Evolutionary conservation across 2,329 filamentous ascomycete genomes (phyloP), one percentile per base, ranked within the genome.

Genomic region (Claviceps purpurea): DNA sequence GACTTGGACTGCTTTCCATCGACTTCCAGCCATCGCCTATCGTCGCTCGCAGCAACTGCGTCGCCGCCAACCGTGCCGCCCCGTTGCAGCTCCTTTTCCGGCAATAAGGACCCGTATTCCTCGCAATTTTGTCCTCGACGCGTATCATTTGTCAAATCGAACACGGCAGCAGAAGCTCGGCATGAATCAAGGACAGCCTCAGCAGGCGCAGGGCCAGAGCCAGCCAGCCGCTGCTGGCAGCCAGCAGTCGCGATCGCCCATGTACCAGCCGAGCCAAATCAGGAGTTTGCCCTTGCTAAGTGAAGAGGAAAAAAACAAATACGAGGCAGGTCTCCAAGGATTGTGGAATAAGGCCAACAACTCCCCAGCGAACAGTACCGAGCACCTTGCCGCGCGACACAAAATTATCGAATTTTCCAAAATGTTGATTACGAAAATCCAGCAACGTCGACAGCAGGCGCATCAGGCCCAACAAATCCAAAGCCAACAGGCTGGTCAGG

Each of bases 341-440:
- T 65, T 84, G 0, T 84, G 78, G 74, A 70, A 66, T 22, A 70
- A 77, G 42, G 73, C 77, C 46, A 73, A 76, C 53, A 73, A 69
- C 20, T 65, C 69, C 0, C 63, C 72, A 0, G 67, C 70, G 1
- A 74, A 75, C 22, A 77, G 76, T 3, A 58, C 60, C 0, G 71
- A 75, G 22, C 73, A 81, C 46, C 63, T 70, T 24, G 67, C 69
- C 0, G 79, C 80, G 0, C 74, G 73, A 56, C 71, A 72, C 42
- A 83, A 82, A 65, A 76, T 84, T 22, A 63, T 68, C 6, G 78
- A 83, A 8, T 84, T 84, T 60, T 79, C 79, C 0, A 72, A 72
- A 44, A 80, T 79, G 64, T 70, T 84, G 2, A 64, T 72, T 3
- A 64, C 62, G 0, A 82, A 81, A 62, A 70, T 80, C 5, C 70